Conservation (phyloP, 2,329 filamentous ascomycete genomes). For the Aureobasidium sp. region DNA sequence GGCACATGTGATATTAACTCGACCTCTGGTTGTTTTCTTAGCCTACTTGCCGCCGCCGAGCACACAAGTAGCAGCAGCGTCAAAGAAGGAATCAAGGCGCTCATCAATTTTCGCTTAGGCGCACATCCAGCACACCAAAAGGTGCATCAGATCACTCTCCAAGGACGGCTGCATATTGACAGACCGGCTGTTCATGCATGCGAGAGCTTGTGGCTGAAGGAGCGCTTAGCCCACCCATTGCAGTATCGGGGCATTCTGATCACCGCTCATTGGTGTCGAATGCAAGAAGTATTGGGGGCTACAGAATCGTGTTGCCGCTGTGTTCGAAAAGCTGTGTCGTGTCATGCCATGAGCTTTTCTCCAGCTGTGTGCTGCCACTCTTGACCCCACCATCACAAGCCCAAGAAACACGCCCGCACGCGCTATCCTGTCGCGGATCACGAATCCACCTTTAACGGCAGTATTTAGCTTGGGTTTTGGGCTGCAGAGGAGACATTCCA, state of each 20-base stretch:
- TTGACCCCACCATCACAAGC: constrained; percentile 4
- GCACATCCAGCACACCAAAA: not conserved
- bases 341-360: constrained; percentile 1
- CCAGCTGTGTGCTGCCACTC: not conserved
- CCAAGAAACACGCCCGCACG: not conserved
- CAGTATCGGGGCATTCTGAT: not conserved
- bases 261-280: not conserved
- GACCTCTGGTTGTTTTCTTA: not conserved
- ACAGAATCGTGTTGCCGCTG: not conserved
- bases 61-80: not conserved
- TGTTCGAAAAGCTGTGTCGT: not conserved
- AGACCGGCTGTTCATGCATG: constrained; percentile 1
- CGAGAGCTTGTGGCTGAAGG: not conserved
- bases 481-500: constrained; percentile 9
- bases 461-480: constrained; percentile 3
- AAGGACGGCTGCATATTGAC: not conserved
- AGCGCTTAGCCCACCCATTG: not conserved
- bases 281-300: not conserved
- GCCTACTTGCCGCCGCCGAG: not conserved
- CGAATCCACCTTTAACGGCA: constrained; percentile 11
- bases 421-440: constrained; percentile 1
- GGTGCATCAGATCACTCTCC: not conserved
- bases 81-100: no score
- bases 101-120: not conserved
- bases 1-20: not conserved